Evolutionary conservation across 805 yeast genomes (phyloP), one percentile per base, ranked within the genome.

Genomic region (Candida nemodendra): DNA sequence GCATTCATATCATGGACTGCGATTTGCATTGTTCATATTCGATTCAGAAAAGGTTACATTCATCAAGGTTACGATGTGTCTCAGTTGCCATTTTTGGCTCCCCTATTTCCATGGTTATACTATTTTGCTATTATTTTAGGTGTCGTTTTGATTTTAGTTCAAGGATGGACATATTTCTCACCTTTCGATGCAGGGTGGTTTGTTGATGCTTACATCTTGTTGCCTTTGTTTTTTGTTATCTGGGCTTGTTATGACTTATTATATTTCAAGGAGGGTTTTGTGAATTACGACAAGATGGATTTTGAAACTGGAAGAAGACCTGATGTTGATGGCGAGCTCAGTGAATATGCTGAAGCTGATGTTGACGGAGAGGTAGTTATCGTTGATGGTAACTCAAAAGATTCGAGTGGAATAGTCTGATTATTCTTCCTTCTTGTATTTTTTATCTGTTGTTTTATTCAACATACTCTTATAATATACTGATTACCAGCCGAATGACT

Each of bases 141-240:
- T 27, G 83, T 74, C 1, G 82, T 78, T 39, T 69, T 73, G 26
- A 89, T 84, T 33, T 76, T 75, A 37, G 90, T 78, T 14, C 85
- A 79, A 55, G 84, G 84, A 3, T 79, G 84, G 84, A 65, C 80
- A 0, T 63, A 69, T 27, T 72, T 79, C 44, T 66, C 66, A 34
- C 86, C 85, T 1, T 79, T 77, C 47, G 60, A 64, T 19, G 76
- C 78, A 3, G 79, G 78, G 14, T 49, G 49, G 32, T 74, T 74
- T 48, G 67, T 74, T 29, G 87, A 79, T 54, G 75, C 79, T 3
- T 81, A 81, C 53, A 72, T 81, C 42, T 52, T 81, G 48, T 48
- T 81, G 8, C 85, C 87, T 1, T 64, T 78, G 13, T 79, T 77
- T 47, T 61, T 68, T 18, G 45, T 78, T 5, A n/a, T n/a, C n/a